A percentile compares a stretch with the other conserved stretches of the same genome.
phyloP scores from a whole-genome alignment of 2,329 filamentous ascomycete genomes.

The Sporothrix schenckii region DNA sequence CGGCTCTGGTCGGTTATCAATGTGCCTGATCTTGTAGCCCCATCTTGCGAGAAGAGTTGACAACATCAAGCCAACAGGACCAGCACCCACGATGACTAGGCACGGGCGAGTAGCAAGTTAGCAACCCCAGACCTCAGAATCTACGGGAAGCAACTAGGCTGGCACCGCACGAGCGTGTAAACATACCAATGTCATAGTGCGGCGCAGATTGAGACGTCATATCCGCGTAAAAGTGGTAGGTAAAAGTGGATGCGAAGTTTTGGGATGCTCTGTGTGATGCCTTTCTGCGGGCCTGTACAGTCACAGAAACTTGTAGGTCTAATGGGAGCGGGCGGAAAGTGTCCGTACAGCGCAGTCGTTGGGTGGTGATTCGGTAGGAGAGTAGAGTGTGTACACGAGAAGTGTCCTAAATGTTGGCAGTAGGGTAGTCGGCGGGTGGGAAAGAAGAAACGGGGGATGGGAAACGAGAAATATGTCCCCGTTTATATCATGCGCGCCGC shows the following conservation, averaged over 20 bases:
- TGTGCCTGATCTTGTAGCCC: conserved; percentile 94
- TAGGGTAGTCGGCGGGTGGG: neutral
- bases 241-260: neutral
- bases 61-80: conserved; percentile 83
- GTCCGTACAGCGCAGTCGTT: neutral
- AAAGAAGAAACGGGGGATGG: conserved; percentile 4
- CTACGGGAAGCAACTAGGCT: too few relatives aligned
- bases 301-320: neutral
- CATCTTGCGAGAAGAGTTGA: conserved; percentile 86
- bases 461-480: neutral
- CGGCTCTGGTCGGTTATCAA: conserved; percentile 85
- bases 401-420: neutral
- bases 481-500: conserved; percentile 20
- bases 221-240: neutral
- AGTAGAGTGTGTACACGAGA: neutral
- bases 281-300: neutral
- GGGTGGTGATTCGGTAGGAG: neutral
- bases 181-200: conserved; percentile 34
- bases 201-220: conserved; percentile 13
- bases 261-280: neutral
- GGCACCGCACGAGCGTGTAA: neutral
- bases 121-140: neutral
- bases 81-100: conserved; percentile 83
- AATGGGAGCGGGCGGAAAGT: neutral
- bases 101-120: neutral